A percentile compares a stretch with the other conserved stretches of the same genome.
Evolutionary conservation across 164 flowering plant genomes (phyloP).

Genomic region (Berberis vulgaris): DNA sequence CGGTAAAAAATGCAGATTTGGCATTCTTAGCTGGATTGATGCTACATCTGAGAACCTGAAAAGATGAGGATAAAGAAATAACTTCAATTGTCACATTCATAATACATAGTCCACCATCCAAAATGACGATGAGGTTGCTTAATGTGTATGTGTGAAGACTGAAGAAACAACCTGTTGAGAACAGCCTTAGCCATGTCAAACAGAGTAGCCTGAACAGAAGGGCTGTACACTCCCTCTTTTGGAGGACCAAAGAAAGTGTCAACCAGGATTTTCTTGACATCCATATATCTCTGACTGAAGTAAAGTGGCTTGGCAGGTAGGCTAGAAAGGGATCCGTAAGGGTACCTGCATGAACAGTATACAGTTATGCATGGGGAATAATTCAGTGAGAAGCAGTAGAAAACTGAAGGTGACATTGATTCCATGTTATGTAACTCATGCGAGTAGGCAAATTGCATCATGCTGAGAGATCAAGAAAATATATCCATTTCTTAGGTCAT

Average conservation of each 20-base stretch:
- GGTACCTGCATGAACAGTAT: conserved; percentile 41
- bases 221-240: conserved; percentile 78
- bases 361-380: too few species aligned
- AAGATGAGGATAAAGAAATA: conserved; percentile 9
- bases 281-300: conserved; percentile 52
- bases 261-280: conserved; percentile 53
- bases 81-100: neutral
- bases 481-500: neutral
- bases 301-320: conserved; percentile 43
- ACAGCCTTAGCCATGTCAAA: conserved; percentile 73
- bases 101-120: neutral
- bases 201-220: conserved; percentile 92
- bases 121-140: too few species aligned
- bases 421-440: too few species aligned
- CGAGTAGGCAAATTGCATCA: neutral
- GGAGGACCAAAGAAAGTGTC: conserved; percentile 84
- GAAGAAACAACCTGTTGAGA: conserved; percentile 51
- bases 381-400: too few species aligned
- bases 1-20: conserved; percentile 93
- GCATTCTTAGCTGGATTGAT: conserved; percentile 78
- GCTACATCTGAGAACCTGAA: conserved; percentile 70
- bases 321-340: conserved; percentile 36
- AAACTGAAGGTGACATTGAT: neutral
- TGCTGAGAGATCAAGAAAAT: neutral
- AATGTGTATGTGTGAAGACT: too few species aligned